A percentile compares a stretch with the other conserved stretches of the same genome.
phyloP scores from a whole-genome alignment of 306 rosid genomes.

The Abrus precatorius region DNA sequence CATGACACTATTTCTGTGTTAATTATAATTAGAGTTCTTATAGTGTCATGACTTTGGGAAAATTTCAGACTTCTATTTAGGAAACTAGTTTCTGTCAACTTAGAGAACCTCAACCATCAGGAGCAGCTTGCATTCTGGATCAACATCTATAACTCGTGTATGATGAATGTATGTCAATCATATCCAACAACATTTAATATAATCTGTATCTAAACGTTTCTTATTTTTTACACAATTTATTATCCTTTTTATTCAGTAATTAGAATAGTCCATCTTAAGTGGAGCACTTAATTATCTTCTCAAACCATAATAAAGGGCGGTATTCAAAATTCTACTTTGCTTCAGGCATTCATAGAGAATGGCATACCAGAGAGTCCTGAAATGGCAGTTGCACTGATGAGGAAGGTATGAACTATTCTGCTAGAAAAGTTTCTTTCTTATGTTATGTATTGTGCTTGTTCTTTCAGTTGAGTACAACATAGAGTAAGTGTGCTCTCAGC shows the following conservation, averaged over 20 bases:
- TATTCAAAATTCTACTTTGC: slow-evolving; percentile 39
- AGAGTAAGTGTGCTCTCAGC: slow-evolving; percentile 29
- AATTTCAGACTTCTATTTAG: slow-evolving; percentile 76
- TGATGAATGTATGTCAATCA: slow-evolving; percentile 77
- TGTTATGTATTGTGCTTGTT: slow-evolving; percentile 30
- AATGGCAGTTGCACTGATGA: slow-evolving; percentile 75
- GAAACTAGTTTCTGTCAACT: slow-evolving; percentile 79
- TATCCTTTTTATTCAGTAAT: slow-evolving; percentile 24
- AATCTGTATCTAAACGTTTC: background rate
- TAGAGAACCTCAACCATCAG: slow-evolving; percentile 77
- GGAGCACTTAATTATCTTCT: slow-evolving; percentile 31
- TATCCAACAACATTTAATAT: slow-evolving; percentile 20
- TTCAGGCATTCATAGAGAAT: slow-evolving; percentile 82
- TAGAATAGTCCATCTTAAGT: slow-evolving; percentile 11
- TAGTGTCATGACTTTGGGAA: slow-evolving; percentile 41
- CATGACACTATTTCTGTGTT: slow-evolving; percentile 27
- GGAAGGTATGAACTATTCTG: slow-evolving; percentile 65
- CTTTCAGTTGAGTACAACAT: slow-evolving; percentile 6
- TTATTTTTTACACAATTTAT: background rate
- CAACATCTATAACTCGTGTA: slow-evolving; percentile 91
- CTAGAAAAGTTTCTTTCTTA: slow-evolving; percentile 7
- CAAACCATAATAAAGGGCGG: slow-evolving; percentile 32
- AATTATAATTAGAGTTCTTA: background rate
- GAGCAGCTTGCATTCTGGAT: slow-evolving; percentile 99
- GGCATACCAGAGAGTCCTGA: slow-evolving; percentile 90